Base-by-base conservation (phyloP, 2,329 filamentous ascomycete genomes). In the Biscogniauxia marginata region DNA sequence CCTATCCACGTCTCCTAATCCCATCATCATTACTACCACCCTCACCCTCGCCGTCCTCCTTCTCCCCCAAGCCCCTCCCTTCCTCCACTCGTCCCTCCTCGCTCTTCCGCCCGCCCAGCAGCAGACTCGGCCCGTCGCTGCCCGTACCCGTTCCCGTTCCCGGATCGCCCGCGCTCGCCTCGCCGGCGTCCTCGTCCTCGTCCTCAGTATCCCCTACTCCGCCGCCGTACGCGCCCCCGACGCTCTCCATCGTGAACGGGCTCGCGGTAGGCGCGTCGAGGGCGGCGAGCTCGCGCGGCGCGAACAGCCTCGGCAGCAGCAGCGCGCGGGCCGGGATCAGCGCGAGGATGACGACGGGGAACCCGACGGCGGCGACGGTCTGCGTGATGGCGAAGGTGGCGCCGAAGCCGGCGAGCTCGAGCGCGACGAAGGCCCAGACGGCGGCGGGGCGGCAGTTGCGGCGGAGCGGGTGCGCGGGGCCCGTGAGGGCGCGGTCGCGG, bases 371-470 rank as follows among this genome's bases (percentile, higher is more conserved):
- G 2, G 89, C 90, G 50, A 93, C 87, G 0, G 90, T 93, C 74
- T 93, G 87, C 0, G 90, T 92, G 65, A 93, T 90, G 57, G 90
- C 89, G 70, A 93, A 92, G 0, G 90, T 93, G 20, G 86, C 89
- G 2, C 80, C 89, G 64, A 93, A 92, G 0, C 84, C 88, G 46
- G 87, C 21, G 3, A 93, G 73, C 72, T 92, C 86, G 30, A 91
- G 72, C 7, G 73, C 74, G 5, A 91, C 86, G 66, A 93, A 93
- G 3, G 74, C 73, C 88, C 88, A 92, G 59, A 92, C 77, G n/a
- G 86, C 84, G 13, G 67, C 65, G 39, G 84, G 82, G n/a, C 87
- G 82, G n/a, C 75, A 73, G 24, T 90, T 74, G n/a, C 76, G 73
- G 49, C 78, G 77, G 1, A 93, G 77, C 0, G 88, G 87, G 60